Conservation (phyloP, 2,329 filamentous ascomycete species). For the Neophaeococcomyces aloes region DNA sequence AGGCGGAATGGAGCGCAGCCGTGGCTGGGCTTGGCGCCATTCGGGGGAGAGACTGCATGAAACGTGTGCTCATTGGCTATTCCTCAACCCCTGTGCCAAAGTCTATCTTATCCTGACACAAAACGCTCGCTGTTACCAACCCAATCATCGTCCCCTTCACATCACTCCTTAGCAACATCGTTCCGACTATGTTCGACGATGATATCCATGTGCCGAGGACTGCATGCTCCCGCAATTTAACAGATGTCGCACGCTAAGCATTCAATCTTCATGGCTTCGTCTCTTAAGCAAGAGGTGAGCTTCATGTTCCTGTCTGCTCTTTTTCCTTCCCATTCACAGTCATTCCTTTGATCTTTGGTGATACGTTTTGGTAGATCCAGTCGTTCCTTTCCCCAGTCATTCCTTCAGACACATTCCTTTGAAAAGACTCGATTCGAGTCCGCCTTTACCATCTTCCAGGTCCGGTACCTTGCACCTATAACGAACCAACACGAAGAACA, state of each 20-base stretch:
- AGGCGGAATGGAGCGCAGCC: too few species aligned
- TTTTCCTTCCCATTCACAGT: not conserved
- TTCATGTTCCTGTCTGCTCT: not conserved
- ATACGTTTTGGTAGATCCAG: constrained; percentile 7
- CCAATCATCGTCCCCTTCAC: too few species aligned
- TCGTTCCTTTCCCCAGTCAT: constrained; percentile 7
- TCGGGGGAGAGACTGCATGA: too few species aligned
- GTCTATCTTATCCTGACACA: too few species aligned
- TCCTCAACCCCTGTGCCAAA: too few species aligned
- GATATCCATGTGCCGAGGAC: constrained; percentile 5
- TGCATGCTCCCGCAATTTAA: constrained; percentile 8
- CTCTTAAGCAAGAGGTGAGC: not conserved
- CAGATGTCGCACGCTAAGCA: not conserved
- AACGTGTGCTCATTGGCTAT: too few species aligned
- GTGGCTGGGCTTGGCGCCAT: too few species aligned
- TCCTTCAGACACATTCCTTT: constrained; percentile 10
- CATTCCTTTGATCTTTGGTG: constrained; percentile 8
- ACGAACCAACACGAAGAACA: not conserved
- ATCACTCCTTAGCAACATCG: too few species aligned
- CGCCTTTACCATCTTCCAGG: constrained; percentile 2
- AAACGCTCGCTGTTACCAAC: too few species aligned
- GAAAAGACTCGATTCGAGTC: constrained; percentile 7
- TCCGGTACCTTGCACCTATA: constrained; percentile 2
- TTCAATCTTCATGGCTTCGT: not conserved
- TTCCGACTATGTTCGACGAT: not conserved